Conservation (phyloP, 805 yeast species). For the Lipomyces mesembrius region DNA sequence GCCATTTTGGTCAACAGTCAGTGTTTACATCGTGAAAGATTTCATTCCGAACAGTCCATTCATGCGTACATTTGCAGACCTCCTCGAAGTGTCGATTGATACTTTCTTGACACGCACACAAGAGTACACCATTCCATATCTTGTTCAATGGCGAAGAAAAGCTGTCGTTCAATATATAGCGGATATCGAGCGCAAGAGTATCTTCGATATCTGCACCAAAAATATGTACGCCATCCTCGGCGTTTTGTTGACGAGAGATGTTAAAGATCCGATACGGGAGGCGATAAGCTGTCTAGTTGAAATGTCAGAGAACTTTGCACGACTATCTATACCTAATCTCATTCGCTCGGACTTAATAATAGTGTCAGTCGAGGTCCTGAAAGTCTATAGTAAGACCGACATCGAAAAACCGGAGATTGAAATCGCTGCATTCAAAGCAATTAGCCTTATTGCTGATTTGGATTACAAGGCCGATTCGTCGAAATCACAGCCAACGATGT, state of each 20-base stretch:
- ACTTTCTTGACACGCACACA: constrained; percentile 72
- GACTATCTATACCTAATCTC: constrained; percentile 43
- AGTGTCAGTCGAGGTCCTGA: constrained; percentile 48
- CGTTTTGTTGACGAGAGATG: constrained; percentile 57
- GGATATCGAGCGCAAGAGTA: constrained; percentile 52
- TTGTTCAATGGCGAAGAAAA: constrained; percentile 66
- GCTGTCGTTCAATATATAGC: constrained; percentile 70
- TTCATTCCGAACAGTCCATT: constrained; percentile 56
- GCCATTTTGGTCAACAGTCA: constrained; percentile 76
- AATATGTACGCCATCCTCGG: constrained; percentile 63
- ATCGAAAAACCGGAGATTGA: constrained; percentile 22
- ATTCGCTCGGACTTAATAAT: constrained; percentile 40
- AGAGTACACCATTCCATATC: constrained; percentile 74
- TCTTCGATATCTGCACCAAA: constrained; percentile 54
- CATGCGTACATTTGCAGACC: constrained; percentile 63
- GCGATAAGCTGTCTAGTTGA: constrained; percentile 59
- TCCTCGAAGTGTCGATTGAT: constrained; percentile 64
- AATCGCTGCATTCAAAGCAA: constrained; percentile 27
- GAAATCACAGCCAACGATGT: background rate
- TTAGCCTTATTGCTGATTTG: constrained; percentile 28
- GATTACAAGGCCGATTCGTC: constrained; percentile 2
- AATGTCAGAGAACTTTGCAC: constrained; percentile 55
- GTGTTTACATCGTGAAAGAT: constrained; percentile 64
- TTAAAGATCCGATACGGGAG: constrained; percentile 54
- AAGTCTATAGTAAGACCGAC: constrained; percentile 48